Conservation (phyloP, 2,329 filamentous ascomycete genomes). For the Rhynchosporium agropyri region DNA sequence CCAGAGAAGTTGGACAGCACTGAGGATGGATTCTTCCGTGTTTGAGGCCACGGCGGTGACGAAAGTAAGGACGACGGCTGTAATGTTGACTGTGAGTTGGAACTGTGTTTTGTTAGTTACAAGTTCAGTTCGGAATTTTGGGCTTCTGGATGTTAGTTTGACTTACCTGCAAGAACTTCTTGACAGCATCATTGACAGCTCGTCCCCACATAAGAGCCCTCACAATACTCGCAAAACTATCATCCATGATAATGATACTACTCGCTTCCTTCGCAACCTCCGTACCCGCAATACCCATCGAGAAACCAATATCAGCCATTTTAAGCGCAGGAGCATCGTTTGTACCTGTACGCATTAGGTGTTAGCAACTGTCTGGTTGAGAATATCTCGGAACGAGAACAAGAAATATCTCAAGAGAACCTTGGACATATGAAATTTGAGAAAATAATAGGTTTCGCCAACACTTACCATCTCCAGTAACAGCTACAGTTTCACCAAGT, state of each 20-base stretch:
- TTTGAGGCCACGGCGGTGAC: slow-evolving; percentile 69
- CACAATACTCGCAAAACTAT: slow-evolving; percentile 65
- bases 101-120: slow-evolving; percentile 44
- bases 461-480: slow-evolving; percentile 60
- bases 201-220: slow-evolving; percentile 64
- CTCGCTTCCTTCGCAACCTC: slow-evolving; percentile 66
- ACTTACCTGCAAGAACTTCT: slow-evolving; percentile 49
- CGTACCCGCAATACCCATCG: slow-evolving; percentile 68
- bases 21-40: slow-evolving; percentile 68
- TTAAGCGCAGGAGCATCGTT: slow-evolving; percentile 69
- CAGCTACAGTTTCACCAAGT: slow-evolving; percentile 67
- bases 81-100: slow-evolving; percentile 77
- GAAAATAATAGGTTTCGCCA: too few relatives aligned
- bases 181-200: slow-evolving; percentile 57
- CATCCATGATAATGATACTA: slow-evolving; percentile 63
- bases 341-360: slow-evolving; percentile 42
- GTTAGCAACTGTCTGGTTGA: too few relatives aligned
- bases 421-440: too few relatives aligned
- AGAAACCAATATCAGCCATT: slow-evolving; percentile 67
- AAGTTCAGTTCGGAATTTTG: too few relatives aligned
- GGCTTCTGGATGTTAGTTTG: background rate
- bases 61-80: slow-evolving; percentile 76
- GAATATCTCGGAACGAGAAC: too few relatives aligned
- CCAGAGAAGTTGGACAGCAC: slow-evolving; percentile 78
- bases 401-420: too few relatives aligned